A percentile compares a stretch with the other conserved stretches of the same genome.
Conservation (phyloP, 2,329 filamentous ascomycete genomes). For the Aspergillus sp. region DNA sequence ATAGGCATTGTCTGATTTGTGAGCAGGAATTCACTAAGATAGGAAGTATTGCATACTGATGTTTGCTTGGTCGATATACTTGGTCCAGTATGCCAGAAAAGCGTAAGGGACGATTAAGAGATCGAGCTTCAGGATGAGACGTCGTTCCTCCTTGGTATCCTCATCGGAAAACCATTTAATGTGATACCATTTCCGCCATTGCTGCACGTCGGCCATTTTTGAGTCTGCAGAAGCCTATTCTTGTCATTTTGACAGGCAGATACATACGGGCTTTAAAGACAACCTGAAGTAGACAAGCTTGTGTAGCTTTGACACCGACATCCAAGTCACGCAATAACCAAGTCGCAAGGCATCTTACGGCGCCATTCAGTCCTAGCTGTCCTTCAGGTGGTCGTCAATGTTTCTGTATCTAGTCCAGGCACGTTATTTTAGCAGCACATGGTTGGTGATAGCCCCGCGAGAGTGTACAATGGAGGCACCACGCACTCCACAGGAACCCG, state of each 20-base stretch:
- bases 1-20: constrained; percentile 46
- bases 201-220: constrained; percentile 9
- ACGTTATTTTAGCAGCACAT: no score
- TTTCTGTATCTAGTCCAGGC: neutral
- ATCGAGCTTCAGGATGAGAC: constrained; percentile 51
- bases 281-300: neutral
- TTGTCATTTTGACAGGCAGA: neutral
- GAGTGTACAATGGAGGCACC: neutral
- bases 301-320: no score
- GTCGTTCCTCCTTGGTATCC: constrained; percentile 46
- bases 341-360: no score
- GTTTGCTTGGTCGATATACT: constrained; percentile 51
- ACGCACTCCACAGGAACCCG: no score
- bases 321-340: no score
- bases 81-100: constrained; percentile 51
- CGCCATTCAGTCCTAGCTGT: no score
- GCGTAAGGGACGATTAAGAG: constrained; percentile 51
- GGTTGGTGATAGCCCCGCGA: no score
- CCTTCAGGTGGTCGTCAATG: neutral
- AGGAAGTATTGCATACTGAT: constrained; percentile 35
- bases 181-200: constrained; percentile 17
- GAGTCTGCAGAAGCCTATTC: neutral
- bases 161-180: constrained; percentile 44
- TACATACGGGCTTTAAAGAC: neutral
- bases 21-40: neutral